Evolutionary conservation across 331 rosid species (phyloP).

Genomic region (Malus hybrid): DNA sequence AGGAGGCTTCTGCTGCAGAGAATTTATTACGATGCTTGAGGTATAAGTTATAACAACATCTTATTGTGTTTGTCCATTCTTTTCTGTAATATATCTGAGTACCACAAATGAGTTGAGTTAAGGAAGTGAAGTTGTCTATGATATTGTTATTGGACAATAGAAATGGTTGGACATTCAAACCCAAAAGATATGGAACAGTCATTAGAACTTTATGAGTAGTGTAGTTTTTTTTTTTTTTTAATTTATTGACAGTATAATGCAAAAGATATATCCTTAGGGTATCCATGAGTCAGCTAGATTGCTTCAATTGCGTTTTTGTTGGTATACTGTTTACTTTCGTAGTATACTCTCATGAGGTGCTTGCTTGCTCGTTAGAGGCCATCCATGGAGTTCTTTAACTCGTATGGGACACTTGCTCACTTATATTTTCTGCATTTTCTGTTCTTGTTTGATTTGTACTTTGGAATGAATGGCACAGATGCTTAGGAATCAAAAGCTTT

Average conservation of each 20-base stretch:
- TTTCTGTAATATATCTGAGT: neutral
- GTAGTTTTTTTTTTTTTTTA: neutral
- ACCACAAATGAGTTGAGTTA: neutral
- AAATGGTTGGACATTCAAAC: neutral
- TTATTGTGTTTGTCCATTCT: neutral
- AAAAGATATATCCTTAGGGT: neutral
- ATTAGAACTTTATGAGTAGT: neutral
- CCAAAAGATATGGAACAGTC: neutral
- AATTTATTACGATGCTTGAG: constrained; percentile 68
- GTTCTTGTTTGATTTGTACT: neutral
- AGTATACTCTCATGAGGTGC: no score
- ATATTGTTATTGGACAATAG: neutral
- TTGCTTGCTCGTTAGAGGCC: no score
- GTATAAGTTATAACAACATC: constrained; percentile 43
- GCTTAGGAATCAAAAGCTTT: neutral
- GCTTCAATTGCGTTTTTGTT: no score
- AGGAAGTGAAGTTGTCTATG: neutral
- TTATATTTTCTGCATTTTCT: no score
- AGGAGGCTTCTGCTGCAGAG: constrained; percentile 85
- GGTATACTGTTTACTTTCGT: no score
- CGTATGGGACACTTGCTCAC: no score
- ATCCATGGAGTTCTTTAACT: no score
- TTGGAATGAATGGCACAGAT: neutral
- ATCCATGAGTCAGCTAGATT: no score
- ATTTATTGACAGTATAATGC: neutral